Evolutionary conservation across 805 yeast species (phyloP), one percentile per base, ranked within the genome.

Genomic region (Ogataea neopini): DNA sequence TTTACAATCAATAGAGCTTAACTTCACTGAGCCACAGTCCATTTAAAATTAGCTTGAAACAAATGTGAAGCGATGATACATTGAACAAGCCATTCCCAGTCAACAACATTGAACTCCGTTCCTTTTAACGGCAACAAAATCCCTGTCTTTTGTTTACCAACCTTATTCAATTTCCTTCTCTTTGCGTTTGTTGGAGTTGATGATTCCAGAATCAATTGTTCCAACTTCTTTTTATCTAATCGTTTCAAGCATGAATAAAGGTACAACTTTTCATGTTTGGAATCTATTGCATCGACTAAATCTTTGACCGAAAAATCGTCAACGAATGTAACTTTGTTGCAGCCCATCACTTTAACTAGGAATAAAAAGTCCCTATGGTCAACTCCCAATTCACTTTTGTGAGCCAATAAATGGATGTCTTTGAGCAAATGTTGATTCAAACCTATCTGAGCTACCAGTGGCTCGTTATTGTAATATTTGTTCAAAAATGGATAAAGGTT

Each of bases 41-140:
- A 49, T 15, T 29, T 44, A 37, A 49, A 50, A 29, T 32, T 32
- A 4, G 58, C 54, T 26, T 51, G 52, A 36, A 58, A 49, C 20
- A 40, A 40, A 14, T 35, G 40, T 5, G 52, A 45, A 1, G 59
- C 58, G 20, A 82, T 80, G 13, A 80, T 70, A 63, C 84, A 78
- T 50, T 82, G 86, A 1, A 81, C 84, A 1, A 81, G 70, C 87
- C 87, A 82, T 57, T 82, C 86, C 86, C 85, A 80, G 56, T 75
- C 69, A 9, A 80, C 67, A 3, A 76, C 33, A 54, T 66, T 58
- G 36, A 65, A 32, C n/a, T 45, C 51, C 3, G 45, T 8, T 3
- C 40, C 47, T 22, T 36, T 33, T 10, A 41, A 11, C 3, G 39
- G 20, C 8, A 18, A 9, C 9, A 29, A 20, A 7, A 17, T 41